Evolutionary conservation across 2,329 filamentous ascomycete species (phyloP).

Genomic region (Epichloe festucae): DNA sequence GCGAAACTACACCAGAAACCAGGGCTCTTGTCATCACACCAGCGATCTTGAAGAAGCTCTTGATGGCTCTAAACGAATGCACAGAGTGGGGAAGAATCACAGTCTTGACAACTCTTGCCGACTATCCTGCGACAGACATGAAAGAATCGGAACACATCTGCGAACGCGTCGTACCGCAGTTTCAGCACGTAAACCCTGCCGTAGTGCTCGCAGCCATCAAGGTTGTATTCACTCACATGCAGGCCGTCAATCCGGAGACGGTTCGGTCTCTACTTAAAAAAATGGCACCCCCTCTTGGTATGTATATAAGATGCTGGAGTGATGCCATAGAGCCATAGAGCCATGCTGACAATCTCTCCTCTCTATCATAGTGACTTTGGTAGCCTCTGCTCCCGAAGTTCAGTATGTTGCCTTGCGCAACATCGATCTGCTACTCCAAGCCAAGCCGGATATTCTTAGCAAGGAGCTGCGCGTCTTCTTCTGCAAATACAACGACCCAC

Average conservation of each 20-base stretch:
- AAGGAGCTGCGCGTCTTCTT: slow-evolving; percentile 98
- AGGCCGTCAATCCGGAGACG: slow-evolving; percentile 61
- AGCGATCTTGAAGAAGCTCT: slow-evolving; percentile 79
- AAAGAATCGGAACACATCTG: slow-evolving; percentile 98
- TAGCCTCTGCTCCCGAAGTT: slow-evolving; percentile 90
- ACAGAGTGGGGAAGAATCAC: slow-evolving; percentile 97
- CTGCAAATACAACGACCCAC: slow-evolving; percentile 98
- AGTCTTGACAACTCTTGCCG: slow-evolving; percentile 76
- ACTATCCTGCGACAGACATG: slow-evolving; percentile 74
- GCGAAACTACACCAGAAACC: slow-evolving; percentile 81
- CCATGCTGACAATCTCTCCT: background rate
- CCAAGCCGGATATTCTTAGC: slow-evolving; percentile 90
- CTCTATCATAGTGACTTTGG: slow-evolving; percentile 60
- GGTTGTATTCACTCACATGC: slow-evolving; percentile 95
- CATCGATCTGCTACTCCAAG: slow-evolving; percentile 94
- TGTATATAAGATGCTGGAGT: slow-evolving; percentile 12
- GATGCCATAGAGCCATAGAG: background rate
- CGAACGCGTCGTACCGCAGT: slow-evolving; percentile 89
- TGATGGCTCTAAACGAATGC: slow-evolving; percentile 94
- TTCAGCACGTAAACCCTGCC: slow-evolving; percentile 95
- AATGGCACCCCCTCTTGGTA: slow-evolving; percentile 92
- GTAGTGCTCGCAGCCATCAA: slow-evolving; percentile 97
- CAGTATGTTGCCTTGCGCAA: slow-evolving; percentile 95
- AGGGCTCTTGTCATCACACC: slow-evolving; percentile 73
- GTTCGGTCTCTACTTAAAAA: slow-evolving; percentile 87